phyloP scores from a whole-genome alignment of 192 early-diverging fungal genomes.

The Coemansia brasiliensis region DNA sequence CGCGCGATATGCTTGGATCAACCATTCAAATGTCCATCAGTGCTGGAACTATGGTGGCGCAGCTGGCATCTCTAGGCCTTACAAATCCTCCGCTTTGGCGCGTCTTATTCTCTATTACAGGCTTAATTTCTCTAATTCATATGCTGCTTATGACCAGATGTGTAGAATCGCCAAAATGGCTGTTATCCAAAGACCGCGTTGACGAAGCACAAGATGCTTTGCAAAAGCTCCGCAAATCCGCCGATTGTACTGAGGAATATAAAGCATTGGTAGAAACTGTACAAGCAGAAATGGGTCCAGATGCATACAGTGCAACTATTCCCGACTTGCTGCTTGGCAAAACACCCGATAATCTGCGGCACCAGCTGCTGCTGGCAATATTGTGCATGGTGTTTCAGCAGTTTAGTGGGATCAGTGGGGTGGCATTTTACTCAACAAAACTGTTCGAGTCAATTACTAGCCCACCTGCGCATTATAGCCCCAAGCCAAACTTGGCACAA shows the following conservation, averaged over 20 bases:
- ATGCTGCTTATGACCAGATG: constrained; percentile 59
- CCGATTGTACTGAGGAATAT: constrained; percentile 60
- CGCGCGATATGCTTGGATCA: constrained; percentile 66
- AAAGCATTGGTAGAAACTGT: constrained; percentile 53
- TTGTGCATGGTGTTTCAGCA: constrained; percentile 72
- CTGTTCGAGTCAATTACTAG: constrained; percentile 58
- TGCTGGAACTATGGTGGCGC: constrained; percentile 68
- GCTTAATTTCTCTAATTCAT: constrained; percentile 55
- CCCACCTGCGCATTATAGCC: constrained; percentile 7
- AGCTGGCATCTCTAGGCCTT: constrained; percentile 61
- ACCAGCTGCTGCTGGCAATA: constrained; percentile 62
- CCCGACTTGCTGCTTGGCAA: constrained; percentile 57
- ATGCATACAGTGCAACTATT: constrained; percentile 31
- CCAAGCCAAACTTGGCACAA: constrained; percentile 36
- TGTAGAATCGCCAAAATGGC: constrained; percentile 76
- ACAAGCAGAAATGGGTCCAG: constrained; percentile 15
- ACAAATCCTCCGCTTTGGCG: constrained; percentile 69
- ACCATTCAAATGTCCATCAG: constrained; percentile 72
- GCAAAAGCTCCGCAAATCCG: constrained; percentile 51
- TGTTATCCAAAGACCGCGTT: constrained; percentile 59
- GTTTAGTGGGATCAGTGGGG: constrained; percentile 74
- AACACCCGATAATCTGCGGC: constrained; percentile 56
- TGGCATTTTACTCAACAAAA: constrained; percentile 76
- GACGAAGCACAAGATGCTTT: constrained; percentile 56
- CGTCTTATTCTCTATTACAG: constrained; percentile 60